Evolutionary conservation across 2,329 filamentous ascomycete species (phyloP), one percentile per base, ranked within the genome.

Genomic region (Elsinoe australis): DNA sequence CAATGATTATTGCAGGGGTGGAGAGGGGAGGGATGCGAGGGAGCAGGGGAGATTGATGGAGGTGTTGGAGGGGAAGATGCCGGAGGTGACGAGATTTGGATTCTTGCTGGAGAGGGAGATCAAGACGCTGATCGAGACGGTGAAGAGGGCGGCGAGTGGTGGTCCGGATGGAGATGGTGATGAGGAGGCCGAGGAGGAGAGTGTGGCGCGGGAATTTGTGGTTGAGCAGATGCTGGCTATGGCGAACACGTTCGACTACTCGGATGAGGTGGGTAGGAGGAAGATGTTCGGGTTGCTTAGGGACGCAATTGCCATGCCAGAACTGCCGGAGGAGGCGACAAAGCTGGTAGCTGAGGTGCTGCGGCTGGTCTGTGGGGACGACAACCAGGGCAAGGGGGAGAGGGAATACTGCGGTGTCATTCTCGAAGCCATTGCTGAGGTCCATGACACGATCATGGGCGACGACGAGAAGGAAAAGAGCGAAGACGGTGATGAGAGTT

Each of bases 191-290:
- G 85, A 89, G 52, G 86, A 94, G 58, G 85, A 94, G 55, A 84
- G 84, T 0, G 82, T 88, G 5, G 88, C 95, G 62, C 83, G 89
- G 57, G 90, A 96, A 64, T 98, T 98, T 58, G 85, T 95, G 53
- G 85, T 95, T 31, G 89, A 96, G 63, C 94, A 98, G 62, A 74
- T 98, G 50, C 79, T 98, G 28, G 85, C 95, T 58, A 94, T 98
- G 60, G 85, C 87, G 4, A 75, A 89, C 51, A 94, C 87, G 1
- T 77, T 96, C 44, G 92, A 98, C 66, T 98, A 96, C 66, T 89
- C 87, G n/a, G 92, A 98, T 61, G 92, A 96, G 65, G 86, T 95
- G 53, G 92, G 92, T 42, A 80, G 92, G 55, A 78, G 90, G 51
- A 94, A 95, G 69, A 96, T 98, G 88, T 95, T 94, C 63, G 81